Evolutionary conservation across 2,329 filamentous ascomycete genomes (phyloP), one percentile per base, ranked within the genome.

Genomic region (Aphanocladium album): DNA sequence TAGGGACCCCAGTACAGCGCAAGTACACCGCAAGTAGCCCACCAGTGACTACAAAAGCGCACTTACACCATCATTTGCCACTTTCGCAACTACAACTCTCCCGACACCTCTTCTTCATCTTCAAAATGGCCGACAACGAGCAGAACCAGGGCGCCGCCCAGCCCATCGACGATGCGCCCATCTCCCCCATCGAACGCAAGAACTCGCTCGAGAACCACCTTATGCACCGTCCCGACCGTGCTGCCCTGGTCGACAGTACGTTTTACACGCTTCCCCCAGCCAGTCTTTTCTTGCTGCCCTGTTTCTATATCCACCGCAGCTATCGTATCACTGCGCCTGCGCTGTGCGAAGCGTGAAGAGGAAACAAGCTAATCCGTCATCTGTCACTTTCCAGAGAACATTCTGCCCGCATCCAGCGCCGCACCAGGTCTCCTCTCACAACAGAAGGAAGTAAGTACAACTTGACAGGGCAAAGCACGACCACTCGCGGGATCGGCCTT

Each of bases 401-500:
- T 97, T 72, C 86, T 97, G 27, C 90, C 90, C 27, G 85, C 87
- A 60, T 89, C 89, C 35, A 88, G 76, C 56, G 91, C 89, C 19
- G 91, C 92, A 0, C 92, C 93, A 0, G 83, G 88, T 2, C 79
- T 97, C 58, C 87, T 89, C 71, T 91, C 88, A 60, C 86, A 91
- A 64, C 91, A 95, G 74, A 88, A 84, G 70, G 90, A 96, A 73
- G 81, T 82, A 63, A 70, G 75, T 66, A 41, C 39, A n/a, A 46
- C 50, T 19, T 51, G 50, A 54, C 50, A 21, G 25, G 27, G 14
- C 41, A 27, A 39, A 37, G 16, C 21, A 21, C 53, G 35, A 49
- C 37, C 55, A 19, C 35, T 46, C n/a, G 51, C 50, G 21, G 43
- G 49, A 54, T 62, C 52, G 7, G 7, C 16, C 45, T 19, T 30